A percentile compares a stretch with the other conserved stretches of the same genome.
Conservation (phyloP, 2,329 filamentous ascomycete genomes). For the Orbilia quercus region DNA sequence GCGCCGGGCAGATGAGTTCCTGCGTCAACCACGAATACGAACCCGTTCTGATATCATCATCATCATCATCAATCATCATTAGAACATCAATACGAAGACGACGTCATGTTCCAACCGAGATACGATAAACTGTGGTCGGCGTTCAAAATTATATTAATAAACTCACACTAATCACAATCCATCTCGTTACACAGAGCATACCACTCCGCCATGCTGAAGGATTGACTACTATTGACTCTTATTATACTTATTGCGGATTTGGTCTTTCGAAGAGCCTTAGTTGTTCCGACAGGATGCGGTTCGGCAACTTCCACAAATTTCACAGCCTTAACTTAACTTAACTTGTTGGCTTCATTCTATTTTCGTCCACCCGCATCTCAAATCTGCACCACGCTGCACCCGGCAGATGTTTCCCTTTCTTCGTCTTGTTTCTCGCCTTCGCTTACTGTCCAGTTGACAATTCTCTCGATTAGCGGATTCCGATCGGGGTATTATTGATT, state of each 20-base stretch:
- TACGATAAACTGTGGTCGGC: not conserved
- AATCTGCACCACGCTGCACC: not conserved
- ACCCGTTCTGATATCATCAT: no score
- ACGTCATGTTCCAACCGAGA: no score
- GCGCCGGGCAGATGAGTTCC: no score
- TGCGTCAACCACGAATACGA: no score
- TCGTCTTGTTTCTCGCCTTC: slow-evolving; percentile 5
- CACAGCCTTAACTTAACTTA: slow-evolving; percentile 9
- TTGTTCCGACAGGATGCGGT: slow-evolving; percentile 15
- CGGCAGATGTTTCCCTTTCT: slow-evolving; percentile 38
- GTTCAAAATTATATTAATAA: not conserved
- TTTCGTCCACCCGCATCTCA: slow-evolving; percentile 35
- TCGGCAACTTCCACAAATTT: slow-evolving; percentile 6
- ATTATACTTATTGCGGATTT: no score
- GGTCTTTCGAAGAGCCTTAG: not conserved
- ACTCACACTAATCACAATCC: not conserved
- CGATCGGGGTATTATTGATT: not conserved
- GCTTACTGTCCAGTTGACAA: slow-evolving; percentile 40
- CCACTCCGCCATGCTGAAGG: not conserved
- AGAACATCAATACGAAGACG: no score
- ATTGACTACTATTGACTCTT: no score
- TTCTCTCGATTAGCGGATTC: slow-evolving; percentile 29
- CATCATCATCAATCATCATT: no score
- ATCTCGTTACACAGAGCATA: not conserved
- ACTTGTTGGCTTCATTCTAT: slow-evolving; percentile 30